These are phyloP conservation scores for Ramaria sp. DNA, from an alignment of 768 basidiomycete species.

Conservation along the genomic window DNA sequence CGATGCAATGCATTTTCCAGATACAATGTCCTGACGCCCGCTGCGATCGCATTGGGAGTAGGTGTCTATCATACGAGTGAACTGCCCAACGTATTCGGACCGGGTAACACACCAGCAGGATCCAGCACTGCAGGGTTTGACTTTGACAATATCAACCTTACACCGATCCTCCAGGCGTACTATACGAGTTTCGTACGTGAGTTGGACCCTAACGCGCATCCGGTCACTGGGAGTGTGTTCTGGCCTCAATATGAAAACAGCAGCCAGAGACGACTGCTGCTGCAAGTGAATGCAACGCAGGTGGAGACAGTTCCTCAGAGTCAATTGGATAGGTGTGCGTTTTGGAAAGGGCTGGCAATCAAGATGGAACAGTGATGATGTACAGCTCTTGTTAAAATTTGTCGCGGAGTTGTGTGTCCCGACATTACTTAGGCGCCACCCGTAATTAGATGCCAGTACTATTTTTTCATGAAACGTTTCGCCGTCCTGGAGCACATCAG, in stretches of 20 bases:
- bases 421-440: too few species aligned
- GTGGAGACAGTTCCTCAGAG: constrained; percentile 6
- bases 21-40: constrained; percentile 5
- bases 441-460: too few species aligned
- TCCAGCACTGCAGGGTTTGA: constrained; percentile 24
- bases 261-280: not conserved
- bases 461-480: too few species aligned
- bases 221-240: constrained; percentile 25
- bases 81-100: constrained; percentile 9
- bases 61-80: constrained; percentile 5
- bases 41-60: not conserved
- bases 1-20: not conserved
- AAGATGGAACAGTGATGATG: constrained; percentile 8
- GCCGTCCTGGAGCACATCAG: too few species aligned
- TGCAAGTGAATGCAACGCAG: constrained; percentile 8
- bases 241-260: constrained; percentile 1
- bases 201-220: constrained; percentile 38
- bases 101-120: constrained; percentile 26
- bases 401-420: too few species aligned
- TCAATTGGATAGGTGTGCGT: constrained; percentile 8
- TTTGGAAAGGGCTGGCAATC: constrained; percentile 1
- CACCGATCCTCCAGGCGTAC: constrained; percentile 17
- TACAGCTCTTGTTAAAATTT: too few species aligned
- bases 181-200: constrained; percentile 8
- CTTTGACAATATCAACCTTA: constrained; percentile 42